These are phyloP conservation scores for Cladosporium oxysporum DNA, from an alignment of 2,329 filamentous ascomycete species.

Conservation along the genomic window DNA sequence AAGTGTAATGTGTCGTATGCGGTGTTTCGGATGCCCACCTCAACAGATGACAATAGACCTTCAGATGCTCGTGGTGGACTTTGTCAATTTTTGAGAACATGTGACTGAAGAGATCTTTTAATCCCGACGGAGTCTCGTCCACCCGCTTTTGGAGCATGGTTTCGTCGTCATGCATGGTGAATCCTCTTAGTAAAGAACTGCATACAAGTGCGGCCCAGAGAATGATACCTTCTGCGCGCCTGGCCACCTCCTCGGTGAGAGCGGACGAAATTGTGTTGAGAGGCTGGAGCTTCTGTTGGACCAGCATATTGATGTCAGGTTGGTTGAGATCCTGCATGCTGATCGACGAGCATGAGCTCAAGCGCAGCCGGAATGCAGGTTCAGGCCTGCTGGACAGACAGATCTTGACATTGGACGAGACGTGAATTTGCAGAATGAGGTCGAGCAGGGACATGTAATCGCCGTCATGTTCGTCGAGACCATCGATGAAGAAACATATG, in stretches of 20 bases:
- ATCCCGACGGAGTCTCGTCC: background rate
- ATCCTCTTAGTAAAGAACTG: background rate
- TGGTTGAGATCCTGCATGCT: slow-evolving; percentile 13
- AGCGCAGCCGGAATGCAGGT: too few species aligned
- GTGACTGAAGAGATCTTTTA: background rate
- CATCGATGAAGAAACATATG: slow-evolving; percentile 5
- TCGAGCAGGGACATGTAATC: background rate
- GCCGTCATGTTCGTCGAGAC: slow-evolving; percentile 8
- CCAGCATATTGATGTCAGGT: background rate
- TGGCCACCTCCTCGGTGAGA: background rate
- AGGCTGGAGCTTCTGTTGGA: background rate
- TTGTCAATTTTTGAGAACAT: slow-evolving; percentile 3
- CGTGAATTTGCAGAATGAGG: background rate
- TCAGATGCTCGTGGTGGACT: background rate
- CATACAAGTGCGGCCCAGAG: slow-evolving; percentile 8
- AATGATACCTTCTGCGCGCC: slow-evolving; percentile 4
- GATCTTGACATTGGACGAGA: background rate
- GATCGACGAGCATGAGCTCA: background rate
- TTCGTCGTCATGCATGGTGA: background rate
- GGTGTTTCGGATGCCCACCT: background rate
- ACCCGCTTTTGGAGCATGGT: background rate
- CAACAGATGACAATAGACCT: background rate
- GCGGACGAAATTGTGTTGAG: background rate
- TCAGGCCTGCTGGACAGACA: slow-evolving; percentile 15
- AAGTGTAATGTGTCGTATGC: background rate